Base-by-base conservation (phyloP, 1,284 basidiomycete species). In the Rhodotorula sp. region DNA sequence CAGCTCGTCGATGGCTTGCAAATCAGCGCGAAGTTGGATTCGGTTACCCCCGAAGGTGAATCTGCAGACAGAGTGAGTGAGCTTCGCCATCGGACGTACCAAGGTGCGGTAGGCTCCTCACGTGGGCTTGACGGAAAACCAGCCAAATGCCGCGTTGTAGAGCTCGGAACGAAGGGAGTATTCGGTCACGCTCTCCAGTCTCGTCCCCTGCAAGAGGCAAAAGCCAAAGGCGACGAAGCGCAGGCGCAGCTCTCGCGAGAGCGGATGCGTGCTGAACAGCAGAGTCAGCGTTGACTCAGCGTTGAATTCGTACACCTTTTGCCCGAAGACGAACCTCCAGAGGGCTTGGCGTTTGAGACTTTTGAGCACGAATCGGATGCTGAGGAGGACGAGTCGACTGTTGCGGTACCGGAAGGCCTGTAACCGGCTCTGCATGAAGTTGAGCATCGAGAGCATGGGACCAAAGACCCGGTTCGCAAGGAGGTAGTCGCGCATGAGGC, bases 31-130 rank as follows among this genome's bases (percentile, higher is more conserved):
- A 29, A 96, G 83, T 81, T 98, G 95, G 20, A 93, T 87, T 6
- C 93, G 87, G 81, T 93, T 93, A 33, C 91, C 89, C 42, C 95
- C 96, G 79, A 90, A 97, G 8, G 93, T 89, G 95, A 95, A 99
- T 77, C 92, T 94, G 69, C 6, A 49, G 58, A 48, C 45, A 29
- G 46, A 42, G 0, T 12, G 24, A 42, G 4, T 30, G 26, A 26
- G 17, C 5, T 29, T 29, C 0, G 53, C 42, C 22, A 56, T 20
- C 10, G 18, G 2, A 24, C 24, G 2, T 1, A 2, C 2, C 26
- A 6, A 22, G 1, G 0, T 5, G 8, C 37, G 14, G 37, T 0
- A 42, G 37, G 37, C 37, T 2, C 10, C 90, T 80, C 79, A 94
- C 92, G 92, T 90, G 17, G 93, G 91, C 22, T 89, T 86, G 48